phyloP scores from a whole-genome alignment of 78 protist genomes.

The Planoprotostelium fungivorum region DNA sequence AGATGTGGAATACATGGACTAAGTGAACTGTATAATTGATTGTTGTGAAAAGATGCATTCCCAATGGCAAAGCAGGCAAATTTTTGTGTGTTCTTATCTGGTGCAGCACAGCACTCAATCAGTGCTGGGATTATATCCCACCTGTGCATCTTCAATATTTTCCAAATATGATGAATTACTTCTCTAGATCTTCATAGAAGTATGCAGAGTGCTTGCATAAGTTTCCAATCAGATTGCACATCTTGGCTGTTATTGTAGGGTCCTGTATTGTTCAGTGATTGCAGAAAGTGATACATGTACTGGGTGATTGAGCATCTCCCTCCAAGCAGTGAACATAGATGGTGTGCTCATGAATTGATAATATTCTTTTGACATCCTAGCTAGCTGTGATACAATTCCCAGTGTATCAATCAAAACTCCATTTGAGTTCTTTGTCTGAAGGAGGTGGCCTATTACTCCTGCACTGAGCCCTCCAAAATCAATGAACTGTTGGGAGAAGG shows the following conservation, averaged over 20 bases:
- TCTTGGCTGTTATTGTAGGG: conserved; percentile 63
- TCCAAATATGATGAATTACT: neutral
- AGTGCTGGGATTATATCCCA: conserved; percentile 25
- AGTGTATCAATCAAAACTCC: conserved; percentile 27
- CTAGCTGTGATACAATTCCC: conserved; percentile 64
- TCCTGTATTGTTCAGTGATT: conserved; percentile 1
- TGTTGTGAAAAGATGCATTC: conserved; percentile 82
- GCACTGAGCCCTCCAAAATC: conserved; percentile 33
- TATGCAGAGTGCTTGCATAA: conserved; percentile 65
- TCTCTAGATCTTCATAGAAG: conserved; percentile 56
- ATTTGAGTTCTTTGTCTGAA: neutral
- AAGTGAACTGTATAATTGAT: conserved; percentile 29
- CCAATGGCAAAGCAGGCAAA: conserved; percentile 90
- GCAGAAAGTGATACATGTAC: neutral
- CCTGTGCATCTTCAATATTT: neutral
- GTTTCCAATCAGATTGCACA: conserved; percentile 86
- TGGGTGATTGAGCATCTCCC: conserved; percentile 24
- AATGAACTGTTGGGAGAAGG: conserved; percentile 13
- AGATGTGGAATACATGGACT: neutral
- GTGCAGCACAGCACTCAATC: conserved; percentile 25
- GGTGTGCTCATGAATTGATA: conserved; percentile 28
- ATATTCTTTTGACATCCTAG: conserved; percentile 43
- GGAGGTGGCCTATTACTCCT: neutral
- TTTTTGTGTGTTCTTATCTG: conserved; percentile 65
- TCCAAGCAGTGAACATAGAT: conserved; percentile 15